A percentile compares a stretch with the other conserved stretches of the same genome.
These are phyloP conservation scores for Eucalyptus erythrocorys DNA, from an alignment of 345 rosid species.

Conservation along the genomic window DNA sequence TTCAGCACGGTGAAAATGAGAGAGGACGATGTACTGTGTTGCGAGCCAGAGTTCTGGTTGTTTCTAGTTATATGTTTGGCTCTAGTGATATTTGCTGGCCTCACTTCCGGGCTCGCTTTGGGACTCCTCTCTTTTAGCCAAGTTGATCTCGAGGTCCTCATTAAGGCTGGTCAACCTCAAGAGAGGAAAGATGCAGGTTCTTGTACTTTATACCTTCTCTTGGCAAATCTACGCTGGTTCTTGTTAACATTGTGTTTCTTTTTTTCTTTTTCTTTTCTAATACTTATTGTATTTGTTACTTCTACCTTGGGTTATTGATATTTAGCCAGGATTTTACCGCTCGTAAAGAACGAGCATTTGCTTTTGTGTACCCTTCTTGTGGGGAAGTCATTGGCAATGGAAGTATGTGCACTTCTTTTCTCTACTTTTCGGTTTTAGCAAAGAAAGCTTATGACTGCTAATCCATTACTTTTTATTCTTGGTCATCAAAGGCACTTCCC, in stretches of 20 bases:
- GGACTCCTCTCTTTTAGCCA: conserved; percentile 21
- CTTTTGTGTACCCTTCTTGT: conserved; percentile 20
- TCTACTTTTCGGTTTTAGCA: background rate
- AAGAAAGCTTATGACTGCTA: background rate
- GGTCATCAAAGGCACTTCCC: conserved; percentile 12
- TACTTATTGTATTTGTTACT: background rate
- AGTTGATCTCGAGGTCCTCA: conserved; percentile 22
- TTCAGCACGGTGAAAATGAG: background rate
- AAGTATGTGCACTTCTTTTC: background rate
- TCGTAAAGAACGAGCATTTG: conserved; percentile 14
- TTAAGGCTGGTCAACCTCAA: conserved; percentile 11
- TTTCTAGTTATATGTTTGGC: conserved; percentile 1
- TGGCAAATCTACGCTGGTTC: background rate
- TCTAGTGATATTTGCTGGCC: conserved; percentile 12
- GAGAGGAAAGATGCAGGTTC: conserved; percentile 19
- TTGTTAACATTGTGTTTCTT: background rate
- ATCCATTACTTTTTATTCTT: background rate
- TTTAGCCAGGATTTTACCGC: conserved; percentile 11
- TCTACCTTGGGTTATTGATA: background rate
- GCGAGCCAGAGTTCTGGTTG: conserved; percentile 8
- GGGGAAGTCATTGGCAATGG: conserved; percentile 15
- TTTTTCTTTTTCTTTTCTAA: too few relatives aligned
- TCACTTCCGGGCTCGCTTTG: conserved; percentile 22
- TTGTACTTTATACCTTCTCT: background rate
- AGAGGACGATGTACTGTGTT: conserved; percentile 3